A percentile compares a stretch with the other conserved stretches of the same genome.
phyloP scores from a whole-genome alignment of 2,329 filamentous ascomycete genomes.

The Botrytis pseudocinerea region DNA sequence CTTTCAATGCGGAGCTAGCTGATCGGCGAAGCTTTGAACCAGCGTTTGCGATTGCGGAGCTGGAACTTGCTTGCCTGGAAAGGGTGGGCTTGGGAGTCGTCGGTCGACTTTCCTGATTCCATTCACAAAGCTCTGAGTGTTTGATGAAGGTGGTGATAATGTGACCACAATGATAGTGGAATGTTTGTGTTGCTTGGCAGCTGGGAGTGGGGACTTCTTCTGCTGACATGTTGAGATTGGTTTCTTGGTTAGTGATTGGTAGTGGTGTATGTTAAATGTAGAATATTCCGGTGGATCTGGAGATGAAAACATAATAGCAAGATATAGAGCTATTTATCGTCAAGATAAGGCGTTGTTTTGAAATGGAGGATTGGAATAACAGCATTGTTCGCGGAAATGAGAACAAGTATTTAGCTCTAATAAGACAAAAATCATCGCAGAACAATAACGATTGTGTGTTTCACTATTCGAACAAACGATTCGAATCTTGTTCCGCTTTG shows the following conservation, averaged over 20 bases:
- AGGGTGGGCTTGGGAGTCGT: neutral
- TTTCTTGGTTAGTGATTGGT: neutral
- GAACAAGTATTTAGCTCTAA: neutral
- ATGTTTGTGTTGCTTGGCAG: neutral
- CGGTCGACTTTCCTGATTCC: neutral
- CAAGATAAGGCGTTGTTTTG: neutral
- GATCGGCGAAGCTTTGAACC: neutral
- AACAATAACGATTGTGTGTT: neutral
- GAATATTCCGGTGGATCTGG: neutral
- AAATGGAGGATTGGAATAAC: neutral
- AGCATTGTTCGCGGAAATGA: neutral
- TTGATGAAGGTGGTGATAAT: neutral
- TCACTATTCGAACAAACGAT: neutral
- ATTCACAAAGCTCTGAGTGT: neutral
- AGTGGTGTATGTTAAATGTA: neutral
- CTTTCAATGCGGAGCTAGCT: neutral
- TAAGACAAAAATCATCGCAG: neutral
- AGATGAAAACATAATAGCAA: neutral
- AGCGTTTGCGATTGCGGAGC: neutral
- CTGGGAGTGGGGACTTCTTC: neutral
- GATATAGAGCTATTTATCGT: neutral
- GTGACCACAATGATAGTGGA: neutral
- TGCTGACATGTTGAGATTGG: neutral
- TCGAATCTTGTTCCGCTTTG: fast-evolving
- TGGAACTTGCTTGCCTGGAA: neutral